Base-by-base conservation (phyloP, 768 basidiomycete genomes). In the Suillus brevipes region DNA sequence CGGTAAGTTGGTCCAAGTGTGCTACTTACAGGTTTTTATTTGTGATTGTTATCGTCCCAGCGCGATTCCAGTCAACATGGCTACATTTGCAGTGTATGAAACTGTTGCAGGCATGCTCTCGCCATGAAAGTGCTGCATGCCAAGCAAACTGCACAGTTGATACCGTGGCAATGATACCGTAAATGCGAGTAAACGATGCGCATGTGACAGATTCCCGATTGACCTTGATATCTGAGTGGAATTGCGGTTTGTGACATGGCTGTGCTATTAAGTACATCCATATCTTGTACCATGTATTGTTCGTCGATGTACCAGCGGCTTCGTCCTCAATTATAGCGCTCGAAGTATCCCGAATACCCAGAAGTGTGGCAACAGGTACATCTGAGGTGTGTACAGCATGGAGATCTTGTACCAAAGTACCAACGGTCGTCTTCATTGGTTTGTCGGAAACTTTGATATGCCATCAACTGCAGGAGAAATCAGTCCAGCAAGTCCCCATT, bases 51-150 rank as follows among this genome's bases (percentile, higher is more conserved):
- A 31, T 14, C 6, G 6, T 58, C 49, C 45, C 57, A 92, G 90
- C 47, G 89, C 91, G n/a, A 82, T 92, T 28, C 92, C 92, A 3
- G 90, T 91, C n/a, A 93, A 93, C 68, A 91, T 93, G 84, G 89
- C 87, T 38, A 92, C 89, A 1, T 93, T 94, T 74, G 84, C 83
- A 4, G 85, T 87, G 2, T 94, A 92, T 66, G 91, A 94, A 67
- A 75, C 80, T 2, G 80, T 88, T 40, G 84, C 88, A 0, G 81
- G 75, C 57, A 66, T 74, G 16, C 64, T 80, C 60, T 74, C 78
- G n/a, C 71, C 58, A 62, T 58, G 55, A 67, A 28, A 28, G 28
- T 18, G 28, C 43, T 43, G 60, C 34, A n/a, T n/a, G 14, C 16
- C 23, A 18, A 25, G 14, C 37, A 58, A 23, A 58, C 37, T 28